A percentile compares a stretch with the other conserved stretches of the same genome.
phyloP scores from a whole-genome alignment of 495 filamentous ascomycete species.

The Podospora pseudocomata region DNA sequence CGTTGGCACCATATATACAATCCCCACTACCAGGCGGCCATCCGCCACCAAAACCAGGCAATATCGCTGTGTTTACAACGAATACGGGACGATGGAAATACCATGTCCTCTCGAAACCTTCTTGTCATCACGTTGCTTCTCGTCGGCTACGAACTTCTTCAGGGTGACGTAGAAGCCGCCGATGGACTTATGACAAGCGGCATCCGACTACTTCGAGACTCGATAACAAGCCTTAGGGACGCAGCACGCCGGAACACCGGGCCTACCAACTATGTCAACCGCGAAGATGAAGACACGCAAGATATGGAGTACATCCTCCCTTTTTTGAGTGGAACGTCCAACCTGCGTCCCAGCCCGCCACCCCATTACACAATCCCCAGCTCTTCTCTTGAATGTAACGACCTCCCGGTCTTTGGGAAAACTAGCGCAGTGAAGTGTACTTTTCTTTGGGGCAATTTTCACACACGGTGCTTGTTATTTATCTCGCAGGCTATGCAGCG shows the following conservation, averaged over 20 bases:
- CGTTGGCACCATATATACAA: constrained; percentile 16
- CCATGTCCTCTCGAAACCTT: constrained; percentile 17
- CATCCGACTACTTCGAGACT: constrained; percentile 12
- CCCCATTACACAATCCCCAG: not conserved
- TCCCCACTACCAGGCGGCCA: constrained; percentile 20
- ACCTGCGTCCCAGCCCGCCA: not conserved
- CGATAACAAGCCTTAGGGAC: constrained; percentile 7
- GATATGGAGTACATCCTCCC: constrained; percentile 14
- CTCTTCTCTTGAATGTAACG: not conserved
- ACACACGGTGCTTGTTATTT: constrained; percentile 4
- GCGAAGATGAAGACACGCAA: not conserved
- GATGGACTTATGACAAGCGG: constrained; percentile 21
- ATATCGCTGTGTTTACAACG: constrained; percentile 26
- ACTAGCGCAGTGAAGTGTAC: constrained; percentile 4
- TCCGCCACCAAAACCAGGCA: constrained; percentile 30
- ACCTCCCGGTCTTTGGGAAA: not conserved
- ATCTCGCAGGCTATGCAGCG: constrained; percentile 10
- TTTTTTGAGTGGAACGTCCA: not conserved
- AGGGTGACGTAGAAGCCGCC: constrained; percentile 29
- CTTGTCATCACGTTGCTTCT: constrained; percentile 24
- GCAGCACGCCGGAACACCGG: not conserved
- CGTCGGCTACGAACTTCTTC: constrained; percentile 30
- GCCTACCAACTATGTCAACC: not conserved
- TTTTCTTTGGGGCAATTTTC: constrained; percentile 6
- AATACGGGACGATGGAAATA: constrained; percentile 11